Evolutionary conservation across 768 basidiomycete species (phyloP).

Genomic region (Agrocybe pediades): DNA sequence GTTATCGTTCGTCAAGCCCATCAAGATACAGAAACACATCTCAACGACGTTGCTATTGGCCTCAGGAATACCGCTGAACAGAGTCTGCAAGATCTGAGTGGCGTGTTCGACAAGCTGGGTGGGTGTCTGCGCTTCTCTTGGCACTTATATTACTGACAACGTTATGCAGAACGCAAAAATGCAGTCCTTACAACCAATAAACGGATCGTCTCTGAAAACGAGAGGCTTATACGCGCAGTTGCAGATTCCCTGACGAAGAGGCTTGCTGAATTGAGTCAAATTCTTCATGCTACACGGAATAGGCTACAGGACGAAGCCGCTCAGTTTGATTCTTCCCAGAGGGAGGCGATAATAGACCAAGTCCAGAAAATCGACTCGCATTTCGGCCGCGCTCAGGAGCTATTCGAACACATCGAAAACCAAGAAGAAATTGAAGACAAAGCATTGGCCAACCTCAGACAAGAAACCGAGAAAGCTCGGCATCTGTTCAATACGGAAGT

Average conservation of each 20-base stretch:
- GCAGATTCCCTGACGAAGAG: conserved; percentile 54
- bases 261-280: conserved; percentile 63
- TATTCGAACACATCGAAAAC: conserved; percentile 53
- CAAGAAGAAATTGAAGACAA: conserved; percentile 58
- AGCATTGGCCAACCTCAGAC: conserved; percentile 49
- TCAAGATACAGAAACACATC: conserved; percentile 66
- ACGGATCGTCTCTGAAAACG: conserved; percentile 62
- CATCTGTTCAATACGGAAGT: conserved; percentile 54
- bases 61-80: conserved; percentile 69
- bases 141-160: conserved; percentile 7
- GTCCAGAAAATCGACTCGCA: conserved; percentile 60
- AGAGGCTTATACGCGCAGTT: conserved; percentile 56
- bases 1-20: conserved; percentile 75
- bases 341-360: conserved; percentile 50
- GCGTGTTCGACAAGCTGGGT: conserved; percentile 87
- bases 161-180: conserved; percentile 68
- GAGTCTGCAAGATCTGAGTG: conserved; percentile 66
- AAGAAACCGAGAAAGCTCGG: conserved; percentile 47
- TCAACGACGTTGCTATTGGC: conserved; percentile 73
- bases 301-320: conserved; percentile 60
- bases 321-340: conserved; percentile 55
- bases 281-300: conserved; percentile 51
- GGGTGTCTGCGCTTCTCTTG: conserved; percentile 20
- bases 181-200: conserved; percentile 64
- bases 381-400: conserved; percentile 51